Evolutionary conservation across 140 eudicot species (phyloP).

Genomic region (Stevia rebaudiana): DNA sequence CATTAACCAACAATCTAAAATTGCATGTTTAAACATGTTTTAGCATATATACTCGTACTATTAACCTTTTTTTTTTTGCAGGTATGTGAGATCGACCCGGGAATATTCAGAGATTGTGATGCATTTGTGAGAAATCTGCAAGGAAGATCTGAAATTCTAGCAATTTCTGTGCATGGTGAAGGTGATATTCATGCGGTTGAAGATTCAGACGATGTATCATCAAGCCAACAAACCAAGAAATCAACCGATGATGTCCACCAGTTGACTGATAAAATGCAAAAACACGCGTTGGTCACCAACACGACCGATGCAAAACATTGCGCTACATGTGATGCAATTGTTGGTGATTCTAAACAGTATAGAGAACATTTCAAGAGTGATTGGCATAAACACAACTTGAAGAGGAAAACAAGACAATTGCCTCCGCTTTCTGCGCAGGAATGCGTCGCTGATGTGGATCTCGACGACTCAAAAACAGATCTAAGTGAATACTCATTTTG

Average conservation of each 20-base stretch:
- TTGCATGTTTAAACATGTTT: too few species aligned
- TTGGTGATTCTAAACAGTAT: slow-evolving; percentile 78
- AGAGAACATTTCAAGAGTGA: slow-evolving; percentile 96
- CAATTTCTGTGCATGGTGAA: slow-evolving; percentile 76
- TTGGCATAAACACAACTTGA: slow-evolving; percentile 90
- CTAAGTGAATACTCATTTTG: slow-evolving; percentile 68
- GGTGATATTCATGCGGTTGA: slow-evolving; percentile 50
- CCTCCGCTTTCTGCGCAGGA: slow-evolving; percentile 81
- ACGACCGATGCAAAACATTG: slow-evolving; percentile 58
- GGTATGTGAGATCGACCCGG: slow-evolving; percentile 87
- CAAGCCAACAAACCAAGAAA: slow-evolving; percentile 36
- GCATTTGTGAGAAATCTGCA: slow-evolving; percentile 61
- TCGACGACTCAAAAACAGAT: slow-evolving; percentile 54
- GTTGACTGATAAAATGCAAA: slow-evolving; percentile 52
- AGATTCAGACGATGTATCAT: slow-evolving; percentile 56
- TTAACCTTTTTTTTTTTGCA: too few species aligned
- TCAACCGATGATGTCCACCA: slow-evolving; percentile 23
- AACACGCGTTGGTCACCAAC: slow-evolving; percentile 35
- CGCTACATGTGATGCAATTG: slow-evolving; percentile 70
- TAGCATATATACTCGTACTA: too few species aligned
- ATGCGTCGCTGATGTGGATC: slow-evolving; percentile 60
- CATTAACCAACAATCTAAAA: too few species aligned
- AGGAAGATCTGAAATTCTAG: slow-evolving; percentile 79
- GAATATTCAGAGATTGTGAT: slow-evolving; percentile 82
- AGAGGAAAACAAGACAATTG: slow-evolving; percentile 79